Conservation (phyloP, 495 filamentous ascomycete species). For the Evernia prunastri region DNA sequence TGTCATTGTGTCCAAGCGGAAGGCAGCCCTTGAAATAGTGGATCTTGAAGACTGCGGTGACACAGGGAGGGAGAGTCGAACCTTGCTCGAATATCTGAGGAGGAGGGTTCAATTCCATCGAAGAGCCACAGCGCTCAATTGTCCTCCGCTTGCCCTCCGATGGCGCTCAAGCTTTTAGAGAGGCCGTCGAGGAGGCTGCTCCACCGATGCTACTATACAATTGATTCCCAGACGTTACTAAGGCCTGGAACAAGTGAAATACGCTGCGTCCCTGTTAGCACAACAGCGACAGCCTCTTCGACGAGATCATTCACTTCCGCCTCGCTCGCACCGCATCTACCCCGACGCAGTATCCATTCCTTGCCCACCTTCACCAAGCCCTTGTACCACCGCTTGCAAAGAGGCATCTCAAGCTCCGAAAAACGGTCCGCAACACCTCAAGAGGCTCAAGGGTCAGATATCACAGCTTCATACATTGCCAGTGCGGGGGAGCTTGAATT, state of each 20-base stretch:
- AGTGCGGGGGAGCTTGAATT: constrained; percentile 10
- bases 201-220: constrained; percentile 5
- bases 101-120: neutral
- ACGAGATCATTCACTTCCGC: neutral
- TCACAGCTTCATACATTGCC: constrained; percentile 8
- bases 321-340: neutral
- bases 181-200: constrained; percentile 12
- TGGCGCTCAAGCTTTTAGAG: constrained; percentile 17
- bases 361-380: neutral
- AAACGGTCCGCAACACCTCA: constrained; percentile 9
- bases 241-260: neutral
- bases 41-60: neutral
- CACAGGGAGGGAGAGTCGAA: neutral
- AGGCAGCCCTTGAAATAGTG: neutral
- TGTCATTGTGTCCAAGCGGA: neutral
- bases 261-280: neutral
- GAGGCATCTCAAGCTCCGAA: constrained; percentile 13
- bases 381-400: neutral
- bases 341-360: neutral
- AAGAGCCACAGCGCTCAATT: too few species aligned
- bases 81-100: neutral
- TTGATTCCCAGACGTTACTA: neutral
- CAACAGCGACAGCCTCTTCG: neutral
- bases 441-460: constrained; percentile 10
- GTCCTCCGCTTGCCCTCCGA: neutral